Percentiles rank a stretch among this genome's conserved stretches.
Evolutionary conservation across 345 rosid genomes (phyloP).

Genomic region (Angophora floribunda): DNA sequence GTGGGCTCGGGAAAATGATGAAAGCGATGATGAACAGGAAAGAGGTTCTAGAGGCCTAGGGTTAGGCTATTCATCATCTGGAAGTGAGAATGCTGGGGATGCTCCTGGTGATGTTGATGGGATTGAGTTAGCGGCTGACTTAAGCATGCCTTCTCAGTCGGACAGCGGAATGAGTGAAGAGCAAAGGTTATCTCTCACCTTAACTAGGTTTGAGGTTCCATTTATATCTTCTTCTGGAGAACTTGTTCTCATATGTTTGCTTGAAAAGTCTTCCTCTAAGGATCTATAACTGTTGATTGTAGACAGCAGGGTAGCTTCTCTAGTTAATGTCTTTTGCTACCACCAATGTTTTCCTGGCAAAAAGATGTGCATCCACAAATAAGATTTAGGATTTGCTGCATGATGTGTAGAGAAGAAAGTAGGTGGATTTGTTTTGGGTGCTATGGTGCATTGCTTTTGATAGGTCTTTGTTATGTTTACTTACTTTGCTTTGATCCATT

Average conservation of each 20-base stretch:
- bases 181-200: slow-evolving; percentile 49
- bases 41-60: slow-evolving; percentile 40
- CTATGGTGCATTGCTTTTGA: neutral
- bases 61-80: slow-evolving; percentile 82
- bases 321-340: neutral
- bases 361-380: neutral
- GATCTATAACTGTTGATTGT: neutral
- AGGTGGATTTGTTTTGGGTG: neutral
- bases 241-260: neutral
- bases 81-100: slow-evolving; percentile 79
- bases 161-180: slow-evolving; percentile 77
- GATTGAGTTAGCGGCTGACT: slow-evolving; percentile 38
- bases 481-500: neutral
- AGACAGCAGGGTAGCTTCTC: neutral
- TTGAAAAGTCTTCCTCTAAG: neutral
- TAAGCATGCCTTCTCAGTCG: slow-evolving; percentile 33
- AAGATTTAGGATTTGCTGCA: neutral
- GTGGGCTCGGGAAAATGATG: slow-evolving; percentile 97
- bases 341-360: neutral
- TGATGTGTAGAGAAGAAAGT: neutral
- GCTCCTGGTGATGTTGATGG: slow-evolving; percentile 48
- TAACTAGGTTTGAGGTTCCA: neutral
- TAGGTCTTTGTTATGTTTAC: neutral
- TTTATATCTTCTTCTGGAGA: neutral
- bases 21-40: slow-evolving; percentile 76